Conservation (phyloP, 352 stramenopile genomes). For the Elongisporangium senticosum region DNA sequence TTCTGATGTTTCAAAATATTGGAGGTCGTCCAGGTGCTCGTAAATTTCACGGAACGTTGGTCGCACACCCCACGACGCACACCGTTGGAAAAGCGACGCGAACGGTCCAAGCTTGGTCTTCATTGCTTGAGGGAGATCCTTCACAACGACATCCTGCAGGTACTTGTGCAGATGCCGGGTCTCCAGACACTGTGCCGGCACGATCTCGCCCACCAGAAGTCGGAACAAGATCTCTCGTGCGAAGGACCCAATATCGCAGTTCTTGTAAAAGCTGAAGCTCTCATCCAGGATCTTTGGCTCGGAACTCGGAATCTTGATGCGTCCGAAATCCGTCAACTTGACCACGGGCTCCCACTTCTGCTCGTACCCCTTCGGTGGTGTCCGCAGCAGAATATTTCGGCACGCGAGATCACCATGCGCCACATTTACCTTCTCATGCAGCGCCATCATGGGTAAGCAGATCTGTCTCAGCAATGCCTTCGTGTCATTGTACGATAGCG, state of each 20-base stretch:
- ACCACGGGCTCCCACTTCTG: conserved; percentile 74
- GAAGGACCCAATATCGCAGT: conserved; percentile 75
- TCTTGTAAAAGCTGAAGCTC: conserved; percentile 82
- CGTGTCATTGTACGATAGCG: conserved; percentile 46
- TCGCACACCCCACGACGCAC: conserved; percentile 69
- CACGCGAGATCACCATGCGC: conserved; percentile 80
- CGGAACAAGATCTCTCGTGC: conserved; percentile 75
- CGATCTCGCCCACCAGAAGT: conserved; percentile 72
- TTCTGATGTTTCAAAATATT: conserved; percentile 73
- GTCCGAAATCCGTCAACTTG: conserved; percentile 81
- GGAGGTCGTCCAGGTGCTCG: conserved; percentile 69
- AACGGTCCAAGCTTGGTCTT: conserved; percentile 59
- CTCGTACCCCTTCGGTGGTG: conserved; percentile 75
- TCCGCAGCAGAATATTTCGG: conserved; percentile 80
- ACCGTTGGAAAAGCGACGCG: conserved; percentile 67
- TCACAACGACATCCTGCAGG: conserved; percentile 71
- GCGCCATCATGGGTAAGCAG: conserved; percentile 64
- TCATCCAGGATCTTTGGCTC: conserved; percentile 70
- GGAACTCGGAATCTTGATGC: conserved; percentile 57
- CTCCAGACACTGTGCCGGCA: conserved; percentile 63
- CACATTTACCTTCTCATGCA: conserved; percentile 78
- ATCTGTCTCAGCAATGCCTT: conserved; percentile 70
- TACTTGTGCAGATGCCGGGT: conserved; percentile 71
- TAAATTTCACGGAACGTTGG: conserved; percentile 77
- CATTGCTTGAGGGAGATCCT: conserved; percentile 43